Evolutionary conservation across 495 filamentous ascomycete genomes (phyloP), one percentile per base, ranked within the genome.

Genomic region (Neurospora sp.): DNA sequence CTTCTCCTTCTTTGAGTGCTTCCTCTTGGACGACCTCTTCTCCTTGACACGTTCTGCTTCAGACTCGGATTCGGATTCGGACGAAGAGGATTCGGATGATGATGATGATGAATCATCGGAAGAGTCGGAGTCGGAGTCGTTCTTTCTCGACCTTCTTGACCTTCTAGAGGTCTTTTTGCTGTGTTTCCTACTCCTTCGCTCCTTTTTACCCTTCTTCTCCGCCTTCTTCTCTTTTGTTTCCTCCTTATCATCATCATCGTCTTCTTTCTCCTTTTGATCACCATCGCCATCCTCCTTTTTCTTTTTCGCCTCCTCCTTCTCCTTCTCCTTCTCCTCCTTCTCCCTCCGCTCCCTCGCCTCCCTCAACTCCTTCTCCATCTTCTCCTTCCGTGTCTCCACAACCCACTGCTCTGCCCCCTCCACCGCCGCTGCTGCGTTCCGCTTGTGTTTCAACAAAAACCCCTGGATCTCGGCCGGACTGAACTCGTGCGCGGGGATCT

Each of bases 401-500:
- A 91, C 85, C 88, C 91, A 94, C 22, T 81, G 80, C 39, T 82
- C 83, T 0, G 85, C 86, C 18, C 86, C 86, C 8, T 82, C 81
- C 14, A 92, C 86, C 18, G 90, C 89, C 38, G 70, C 80, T 72
- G 90, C 85, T 22, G 91, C 90, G 71, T 85, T 79, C 40, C 84
- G 82, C 83, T 92, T 93, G 75, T 93, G 83, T 78, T 87, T 89
- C 61, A 94, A 82, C 35, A 94, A 83, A 75, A 88, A 92, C 4
- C 92, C 92, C 80, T 95, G 92, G 41, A 95, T 88, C 82, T 94
- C 92, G 12, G 92, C 92, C 0, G 92, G 91, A 20, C 86, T 89
- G 75, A 94, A 92, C 73, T 87, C 87, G 31, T 84, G 83, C 22
- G 83, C 83, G 0, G 93, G 93, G 14, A 97, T 35, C 3, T 35